Evolutionary conservation across 768 basidiomycete species (phyloP).

Genomic region (Chalciporus pseudorubinellus): DNA sequence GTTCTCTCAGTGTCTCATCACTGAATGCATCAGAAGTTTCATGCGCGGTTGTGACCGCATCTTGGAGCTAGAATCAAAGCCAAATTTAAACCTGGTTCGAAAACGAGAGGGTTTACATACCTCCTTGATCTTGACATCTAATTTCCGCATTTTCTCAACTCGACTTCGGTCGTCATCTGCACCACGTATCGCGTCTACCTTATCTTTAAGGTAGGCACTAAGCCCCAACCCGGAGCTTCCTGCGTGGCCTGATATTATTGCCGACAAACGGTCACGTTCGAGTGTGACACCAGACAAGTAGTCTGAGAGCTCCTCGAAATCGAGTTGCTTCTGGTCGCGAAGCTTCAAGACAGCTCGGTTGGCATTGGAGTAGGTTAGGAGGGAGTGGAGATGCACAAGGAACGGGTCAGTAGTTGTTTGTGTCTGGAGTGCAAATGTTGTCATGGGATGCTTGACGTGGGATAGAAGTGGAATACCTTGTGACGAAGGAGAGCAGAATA

Average conservation of each 20-base stretch:
- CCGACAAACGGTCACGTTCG: slow-evolving; percentile 90
- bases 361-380: slow-evolving; percentile 90
- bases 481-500: slow-evolving; percentile 90
- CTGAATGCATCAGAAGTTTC: slow-evolving; percentile 97
- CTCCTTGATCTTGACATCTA: slow-evolving; percentile 95
- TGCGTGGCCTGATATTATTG: slow-evolving; percentile 85
- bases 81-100: neutral
- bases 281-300: slow-evolving; percentile 91
- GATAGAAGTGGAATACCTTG: slow-evolving; percentile 47
- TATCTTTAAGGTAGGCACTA: slow-evolving; percentile 87
- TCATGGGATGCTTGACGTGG: neutral
- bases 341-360: slow-evolving; percentile 93
- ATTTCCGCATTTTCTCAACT: slow-evolving; percentile 89
- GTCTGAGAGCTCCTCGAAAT: slow-evolving; percentile 95
- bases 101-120: slow-evolving; percentile 37
- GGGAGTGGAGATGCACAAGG: slow-evolving; percentile 83
- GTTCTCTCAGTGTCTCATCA: slow-evolving; percentile 90
- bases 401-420: slow-evolving; percentile 91
- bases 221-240: slow-evolving; percentile 82
- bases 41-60: slow-evolving; percentile 91
- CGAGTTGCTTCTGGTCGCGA: slow-evolving; percentile 97
- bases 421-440: slow-evolving; percentile 47
- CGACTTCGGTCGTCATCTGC: slow-evolving; percentile 91
- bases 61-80: slow-evolving; percentile 67
- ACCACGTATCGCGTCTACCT: slow-evolving; percentile 87